Base-by-base conservation (phyloP, 2,329 filamentous ascomycete genomes). In the Fusarium tricinctum region DNA sequence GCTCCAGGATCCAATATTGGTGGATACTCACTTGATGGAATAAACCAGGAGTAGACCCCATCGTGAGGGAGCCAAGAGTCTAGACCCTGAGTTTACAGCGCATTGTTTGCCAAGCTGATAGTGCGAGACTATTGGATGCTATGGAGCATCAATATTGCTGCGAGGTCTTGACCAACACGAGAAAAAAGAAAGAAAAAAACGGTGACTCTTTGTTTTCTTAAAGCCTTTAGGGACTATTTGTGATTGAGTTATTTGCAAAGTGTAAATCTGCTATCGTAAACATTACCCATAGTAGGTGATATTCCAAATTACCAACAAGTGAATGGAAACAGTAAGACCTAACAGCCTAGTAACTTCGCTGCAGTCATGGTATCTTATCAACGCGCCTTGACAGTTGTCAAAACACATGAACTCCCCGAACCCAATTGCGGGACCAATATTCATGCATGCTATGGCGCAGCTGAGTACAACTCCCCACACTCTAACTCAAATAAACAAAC, bases 81-180 rank as follows among this genome's bases (percentile, higher is more conserved):
- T 4, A 64, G 61, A 63, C 46, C 52, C 19, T 13, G 17, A 22
- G n/a, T 33, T 12, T 56, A 22, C 58, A 50, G 20, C 26, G 17
- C 22, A 14, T 54, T 50, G 56, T 62, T 50, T 45, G 51, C 58
- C 50, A 64, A 63, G 58, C 35, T 33, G 48, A 48, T 59, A 53
- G 28, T 19, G 42, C 35, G n/a, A 19, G 22, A 63, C 51, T 64
- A 64, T 52, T 52, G 45, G n/a, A 33, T 19, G 3, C 9, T 8
- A 10, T 26, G 26, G 26, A 26, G 26, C 23, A 26, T 44, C 35
- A 51, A 30, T 23, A 10, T 8, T 15, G 13, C 33, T 40, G 23
- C 2, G 7, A 32, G 33, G 19, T n/a, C 19, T 40, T 38, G 17
- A 13, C 14, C 19, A 26, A 43, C 23, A 26, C 6, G 6, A 46